These are phyloP conservation scores for Citrus medica DNA, from an alignment of 345 rosid species.

Conservation along the genomic window DNA sequence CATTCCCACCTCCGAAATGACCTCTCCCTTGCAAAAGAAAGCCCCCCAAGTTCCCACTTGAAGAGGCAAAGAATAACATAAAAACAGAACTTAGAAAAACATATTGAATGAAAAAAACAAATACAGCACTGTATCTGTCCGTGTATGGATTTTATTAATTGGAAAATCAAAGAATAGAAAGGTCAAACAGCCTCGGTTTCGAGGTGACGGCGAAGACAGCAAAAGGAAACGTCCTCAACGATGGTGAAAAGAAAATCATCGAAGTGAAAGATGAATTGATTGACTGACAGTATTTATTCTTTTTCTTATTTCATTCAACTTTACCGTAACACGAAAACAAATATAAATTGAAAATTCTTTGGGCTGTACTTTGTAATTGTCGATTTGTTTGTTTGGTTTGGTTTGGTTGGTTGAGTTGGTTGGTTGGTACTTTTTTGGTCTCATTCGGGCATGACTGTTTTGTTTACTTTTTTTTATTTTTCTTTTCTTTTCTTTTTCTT, in stretches of 20 bases:
- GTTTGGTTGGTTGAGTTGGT: not conserved
- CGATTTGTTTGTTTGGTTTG: no score
- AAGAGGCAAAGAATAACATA: conserved; percentile 24
- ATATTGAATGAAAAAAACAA: not conserved
- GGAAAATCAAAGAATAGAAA: not conserved
- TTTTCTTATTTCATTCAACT: not conserved
- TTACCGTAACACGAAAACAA: not conserved
- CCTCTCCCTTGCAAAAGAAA: not conserved
- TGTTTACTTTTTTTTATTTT: no score
- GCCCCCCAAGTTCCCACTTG: conserved; percentile 7
- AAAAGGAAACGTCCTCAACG: not conserved
- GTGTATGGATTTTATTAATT: not conserved
- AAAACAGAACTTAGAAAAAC: not conserved
- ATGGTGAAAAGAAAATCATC: no score
- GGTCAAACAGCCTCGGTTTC: not conserved
- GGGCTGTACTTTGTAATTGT: not conserved
- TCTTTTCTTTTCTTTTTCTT: no score
- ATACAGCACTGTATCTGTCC: no score
- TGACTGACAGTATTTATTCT: no score
- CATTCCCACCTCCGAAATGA: not conserved
- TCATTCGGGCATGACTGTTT: not conserved
- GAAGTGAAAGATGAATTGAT: no score
- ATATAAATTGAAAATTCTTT: not conserved
- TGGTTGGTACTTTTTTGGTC: not conserved
- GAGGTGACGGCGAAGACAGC: conserved; percentile 16